Evolutionary conservation across 2,329 filamentous ascomycete species (phyloP).

Genomic region (Blastomyces percursus): DNA sequence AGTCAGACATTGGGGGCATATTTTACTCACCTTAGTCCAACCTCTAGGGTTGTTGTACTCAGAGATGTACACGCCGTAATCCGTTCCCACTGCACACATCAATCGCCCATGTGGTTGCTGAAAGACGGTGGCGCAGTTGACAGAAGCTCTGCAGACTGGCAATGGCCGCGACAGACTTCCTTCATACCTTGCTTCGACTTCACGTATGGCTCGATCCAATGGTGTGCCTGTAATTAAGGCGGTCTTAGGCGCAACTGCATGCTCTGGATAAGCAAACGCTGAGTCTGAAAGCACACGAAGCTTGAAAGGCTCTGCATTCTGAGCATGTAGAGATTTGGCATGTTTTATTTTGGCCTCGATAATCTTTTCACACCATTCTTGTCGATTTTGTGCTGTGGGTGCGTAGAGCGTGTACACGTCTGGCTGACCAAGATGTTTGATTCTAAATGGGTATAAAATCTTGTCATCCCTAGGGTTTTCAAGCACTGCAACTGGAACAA

Average conservation of each 20-base stretch:
- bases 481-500: slow-evolving; percentile 38
- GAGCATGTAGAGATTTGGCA: slow-evolving; percentile 73
- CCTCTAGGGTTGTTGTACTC: slow-evolving; percentile 81
- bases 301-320: slow-evolving; percentile 93
- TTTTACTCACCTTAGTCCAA: slow-evolving; percentile 69
- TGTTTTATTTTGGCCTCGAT: slow-evolving; percentile 91
- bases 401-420: slow-evolving; percentile 90
- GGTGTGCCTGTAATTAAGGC: slow-evolving; percentile 84
- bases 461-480: slow-evolving; percentile 60
- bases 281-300: slow-evolving; percentile 85
- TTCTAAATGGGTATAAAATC: slow-evolving; percentile 83
- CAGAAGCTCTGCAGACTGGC: slow-evolving; percentile 71
- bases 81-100: slow-evolving; percentile 88
- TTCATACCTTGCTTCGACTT: slow-evolving; percentile 66
- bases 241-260: slow-evolving; percentile 49
- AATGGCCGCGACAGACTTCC: slow-evolving; percentile 53
- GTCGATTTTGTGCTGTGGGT: slow-evolving; percentile 58
- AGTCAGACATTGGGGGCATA: neutral
- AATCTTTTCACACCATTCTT: slow-evolving; percentile 89
- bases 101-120: slow-evolving; percentile 66
- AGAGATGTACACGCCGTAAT: slow-evolving; percentile 84
- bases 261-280: slow-evolving; percentile 50
- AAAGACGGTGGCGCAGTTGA: slow-evolving; percentile 91
- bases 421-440: slow-evolving; percentile 71
- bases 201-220: slow-evolving; percentile 77